Percentiles rank a stretch among this genome's conserved stretches.
Conservation (phyloP, 2,329 filamentous ascomycete species). For the Cytospora leucostoma region DNA sequence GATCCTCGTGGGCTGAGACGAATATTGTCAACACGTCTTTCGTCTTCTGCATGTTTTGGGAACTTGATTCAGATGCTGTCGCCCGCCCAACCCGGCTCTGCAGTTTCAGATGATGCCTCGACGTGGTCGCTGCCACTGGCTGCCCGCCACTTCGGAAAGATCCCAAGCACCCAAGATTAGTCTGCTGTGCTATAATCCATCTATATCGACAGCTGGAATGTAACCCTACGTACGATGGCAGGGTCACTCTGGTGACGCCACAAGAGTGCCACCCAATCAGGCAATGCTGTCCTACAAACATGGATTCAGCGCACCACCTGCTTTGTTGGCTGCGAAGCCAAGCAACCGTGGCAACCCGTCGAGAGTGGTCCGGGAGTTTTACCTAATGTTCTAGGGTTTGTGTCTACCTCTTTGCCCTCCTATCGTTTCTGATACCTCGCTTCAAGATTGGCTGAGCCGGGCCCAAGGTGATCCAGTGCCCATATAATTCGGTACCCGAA, state of each 20-base stretch:
- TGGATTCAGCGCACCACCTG: not conserved
- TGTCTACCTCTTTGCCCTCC: not conserved
- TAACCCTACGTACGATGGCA: slow-evolving; percentile 4
- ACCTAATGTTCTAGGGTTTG: not conserved
- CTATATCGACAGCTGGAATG: slow-evolving; percentile 15
- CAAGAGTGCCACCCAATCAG: not conserved
- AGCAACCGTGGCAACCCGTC: too few species aligned
- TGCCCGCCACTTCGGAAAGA: not conserved
- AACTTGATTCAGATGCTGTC: slow-evolving; percentile 7
- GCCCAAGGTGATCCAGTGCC: not conserved
- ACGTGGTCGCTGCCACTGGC: slow-evolving; percentile 10
- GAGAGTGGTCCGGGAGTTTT: too few species aligned
- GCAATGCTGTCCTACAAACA: not conserved
- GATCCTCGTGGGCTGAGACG: not conserved
- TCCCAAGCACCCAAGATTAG: not conserved
- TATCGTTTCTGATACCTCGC: not conserved
- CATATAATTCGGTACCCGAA: not conserved
- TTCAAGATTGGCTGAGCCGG: not conserved
- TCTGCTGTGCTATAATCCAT: not conserved
- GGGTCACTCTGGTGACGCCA: slow-evolving; percentile 17
- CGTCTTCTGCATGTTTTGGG: not conserved
- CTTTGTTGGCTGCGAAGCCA: too few species aligned
- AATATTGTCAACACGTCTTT: not conserved
- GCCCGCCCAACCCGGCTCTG: slow-evolving; percentile 4
- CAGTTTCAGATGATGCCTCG: slow-evolving; percentile 1